Base-by-base conservation (phyloP, 345 rosid species). In the Adansonia digitata region DNA sequence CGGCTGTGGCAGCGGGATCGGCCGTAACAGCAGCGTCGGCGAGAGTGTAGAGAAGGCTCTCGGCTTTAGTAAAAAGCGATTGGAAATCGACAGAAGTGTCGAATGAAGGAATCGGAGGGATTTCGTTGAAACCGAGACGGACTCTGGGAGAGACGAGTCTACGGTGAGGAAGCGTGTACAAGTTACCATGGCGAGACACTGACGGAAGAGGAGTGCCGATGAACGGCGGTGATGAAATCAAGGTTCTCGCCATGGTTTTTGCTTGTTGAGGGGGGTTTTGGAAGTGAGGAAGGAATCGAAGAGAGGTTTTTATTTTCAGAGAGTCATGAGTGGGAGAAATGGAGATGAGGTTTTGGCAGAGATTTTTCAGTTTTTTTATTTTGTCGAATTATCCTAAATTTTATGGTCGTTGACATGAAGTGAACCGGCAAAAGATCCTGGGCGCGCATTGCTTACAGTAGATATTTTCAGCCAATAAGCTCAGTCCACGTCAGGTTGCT, bases 21-120 rank as follows among this genome's bases (percentile, higher is more conserved):
- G 75, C 85, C 0, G 88, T 84, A n/a, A 90, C 93, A 13, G 94
- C 95, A 13, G 95, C 97, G 31, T 94, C 97, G 3, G 97, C 97
- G 31, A 94, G 84, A 3, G 97, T 90, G 78, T 91, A 92, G 22
- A 94, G 80, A 2, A 92, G 75, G 81, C 94, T 81, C 85, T 94
- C 97, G 0, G 94, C 86, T 82, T 86, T 86, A 61, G 76, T 80
- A 17, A 86, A 3, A 57, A 84, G 63, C 17, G 87, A 77, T 61
- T 62, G 76, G 78, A 92, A 78, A 73, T 89, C 93, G 2, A 86
- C 35, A 3, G 96, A 81, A 18, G 91, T 83, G 57, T 74, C 79
- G 0, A 86, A 64, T 52, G 91, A 83, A 31, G 83, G 87, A 73
- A 88, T 22, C 9, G 93, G 92, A 78, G 97, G 94, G 64, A 92